phyloP scores from a whole-genome alignment of 1,284 basidiomycete genomes.

The Cerioporus squamosus region DNA sequence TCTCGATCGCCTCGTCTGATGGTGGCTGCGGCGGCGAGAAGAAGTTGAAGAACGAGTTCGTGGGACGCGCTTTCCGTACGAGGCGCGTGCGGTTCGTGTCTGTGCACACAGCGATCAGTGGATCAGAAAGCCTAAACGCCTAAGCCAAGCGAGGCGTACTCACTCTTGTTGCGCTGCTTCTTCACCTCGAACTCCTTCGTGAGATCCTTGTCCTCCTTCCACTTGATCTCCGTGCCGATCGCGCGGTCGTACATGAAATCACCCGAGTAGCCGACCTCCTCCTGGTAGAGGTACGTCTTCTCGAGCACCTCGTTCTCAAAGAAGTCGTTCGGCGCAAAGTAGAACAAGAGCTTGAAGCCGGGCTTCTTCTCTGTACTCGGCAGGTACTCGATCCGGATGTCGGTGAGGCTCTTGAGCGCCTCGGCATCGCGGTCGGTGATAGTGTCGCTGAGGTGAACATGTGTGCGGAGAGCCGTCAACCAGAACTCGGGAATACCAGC shows the following conservation, averaged over 20 bases:
- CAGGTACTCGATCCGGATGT: constrained; percentile 74
- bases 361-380: constrained; percentile 70
- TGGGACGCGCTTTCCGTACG: constrained; percentile 86
- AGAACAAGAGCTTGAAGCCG: constrained; percentile 91
- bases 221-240: constrained; percentile 89
- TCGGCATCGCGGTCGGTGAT: constrained; percentile 94
- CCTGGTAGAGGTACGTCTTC: constrained; percentile 97
- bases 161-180: constrained; percentile 99
- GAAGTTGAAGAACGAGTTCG: constrained; percentile 98
- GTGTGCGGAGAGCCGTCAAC: constrained; percentile 95
- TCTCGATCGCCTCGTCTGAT: constrained; percentile 69
- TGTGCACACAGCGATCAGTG: constrained; percentile 36
- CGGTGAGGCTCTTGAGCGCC: constrained; percentile 70
- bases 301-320: constrained; percentile 86
- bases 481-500: constrained; percentile 95
- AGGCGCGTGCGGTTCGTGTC: constrained; percentile 93
- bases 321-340: constrained; percentile 85
- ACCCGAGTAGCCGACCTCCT: constrained; percentile 91
- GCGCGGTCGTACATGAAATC: constrained; percentile 97
- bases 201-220: constrained; percentile 98
- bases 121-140: constrained; percentile 10
- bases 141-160: constrained; percentile 29
- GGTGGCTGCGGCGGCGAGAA: constrained; percentile 88
- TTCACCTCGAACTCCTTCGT: constrained; percentile 98
- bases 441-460: constrained; percentile 84